Percentiles rank a stretch among this genome's conserved stretches.
Evolutionary conservation across 2,329 filamentous ascomycete genomes (phyloP).

Genomic region (Apiospora phragmitis): DNA sequence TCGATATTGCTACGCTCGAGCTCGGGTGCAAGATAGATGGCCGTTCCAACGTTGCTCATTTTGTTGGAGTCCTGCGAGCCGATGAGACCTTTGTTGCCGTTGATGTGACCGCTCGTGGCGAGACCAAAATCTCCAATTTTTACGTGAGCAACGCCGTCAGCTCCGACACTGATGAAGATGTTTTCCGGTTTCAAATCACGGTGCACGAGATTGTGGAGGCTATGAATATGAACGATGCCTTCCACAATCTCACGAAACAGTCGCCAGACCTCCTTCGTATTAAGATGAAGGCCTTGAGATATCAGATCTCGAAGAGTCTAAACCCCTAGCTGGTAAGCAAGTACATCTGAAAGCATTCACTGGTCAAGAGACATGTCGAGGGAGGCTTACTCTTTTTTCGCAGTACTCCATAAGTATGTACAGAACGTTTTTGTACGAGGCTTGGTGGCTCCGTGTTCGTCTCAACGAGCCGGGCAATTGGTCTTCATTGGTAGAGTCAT

Average conservation of each 20-base stretch:
- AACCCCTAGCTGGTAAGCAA: slow-evolving; percentile 16
- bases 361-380: neutral
- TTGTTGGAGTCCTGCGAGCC: slow-evolving; percentile 53
- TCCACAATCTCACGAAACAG: slow-evolving; percentile 90
- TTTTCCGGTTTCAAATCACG: slow-evolving; percentile 97
- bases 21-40: slow-evolving; percentile 92
- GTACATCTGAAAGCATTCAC: neutral
- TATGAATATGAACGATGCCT: slow-evolving; percentile 86
- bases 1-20: slow-evolving; percentile 41
- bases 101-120: slow-evolving; percentile 83
- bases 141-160: slow-evolving; percentile 80
- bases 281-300: slow-evolving; percentile 69
- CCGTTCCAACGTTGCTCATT: slow-evolving; percentile 72
- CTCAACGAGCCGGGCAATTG: slow-evolving; percentile 20
- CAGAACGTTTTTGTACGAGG: slow-evolving; percentile 69
- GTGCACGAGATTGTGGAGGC: slow-evolving; percentile 81
- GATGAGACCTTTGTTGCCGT: slow-evolving; percentile 53
- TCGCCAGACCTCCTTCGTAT: slow-evolving; percentile 81
- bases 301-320: slow-evolving; percentile 88
- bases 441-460: slow-evolving; percentile 39
- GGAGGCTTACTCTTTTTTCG: slow-evolving; percentile 69
- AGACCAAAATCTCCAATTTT: slow-evolving; percentile 97
- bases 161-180: slow-evolving; percentile 74
- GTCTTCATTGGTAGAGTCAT: slow-evolving; percentile 21
- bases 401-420: slow-evolving; percentile 99